phyloP scores from a whole-genome alignment of 2,329 filamentous ascomycete genomes.

The Blastomyces parvus region DNA sequence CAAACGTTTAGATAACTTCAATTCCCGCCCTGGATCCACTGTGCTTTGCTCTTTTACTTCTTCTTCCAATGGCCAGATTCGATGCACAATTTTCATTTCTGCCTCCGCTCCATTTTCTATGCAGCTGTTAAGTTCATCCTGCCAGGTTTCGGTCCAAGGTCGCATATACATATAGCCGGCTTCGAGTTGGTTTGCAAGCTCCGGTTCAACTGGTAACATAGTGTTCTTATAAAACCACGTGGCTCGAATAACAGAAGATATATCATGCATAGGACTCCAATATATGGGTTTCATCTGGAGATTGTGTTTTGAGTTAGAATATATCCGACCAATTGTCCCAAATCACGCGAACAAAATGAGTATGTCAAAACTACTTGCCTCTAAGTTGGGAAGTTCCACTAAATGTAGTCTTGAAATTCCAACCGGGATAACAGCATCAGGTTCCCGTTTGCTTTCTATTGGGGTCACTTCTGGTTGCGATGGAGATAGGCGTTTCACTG shows the following conservation, averaged over 20 bases:
- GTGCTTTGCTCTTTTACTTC: slow-evolving; percentile 26
- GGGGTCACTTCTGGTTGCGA: slow-evolving; percentile 3
- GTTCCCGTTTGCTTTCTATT: slow-evolving; percentile 23
- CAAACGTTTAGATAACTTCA: slow-evolving; percentile 19
- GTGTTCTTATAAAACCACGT: slow-evolving; percentile 98
- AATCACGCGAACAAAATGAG: background rate
- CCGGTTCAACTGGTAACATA: slow-evolving; percentile 78
- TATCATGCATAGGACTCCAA: slow-evolving; percentile 88
- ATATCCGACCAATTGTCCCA: background rate
- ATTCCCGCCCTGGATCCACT: slow-evolving; percentile 30
- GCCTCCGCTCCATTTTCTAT: slow-evolving; percentile 80
- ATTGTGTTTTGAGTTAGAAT: slow-evolving; percentile 17
- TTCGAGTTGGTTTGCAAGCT: slow-evolving; percentile 85
- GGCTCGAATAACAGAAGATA: slow-evolving; percentile 68
- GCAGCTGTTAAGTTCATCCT: slow-evolving; percentile 80
- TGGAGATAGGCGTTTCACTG: slow-evolving; percentile 9
- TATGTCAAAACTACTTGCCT: slow-evolving; percentile 20
- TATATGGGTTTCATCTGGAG: slow-evolving; percentile 88
- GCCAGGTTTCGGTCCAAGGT: slow-evolving; percentile 88
- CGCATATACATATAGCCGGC: slow-evolving; percentile 78
- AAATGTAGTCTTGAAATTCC: slow-evolving; percentile 84
- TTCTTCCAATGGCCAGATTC: slow-evolving; percentile 61
- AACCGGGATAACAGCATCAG: slow-evolving; percentile 59
- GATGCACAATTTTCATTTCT: slow-evolving; percentile 82
- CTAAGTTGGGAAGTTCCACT: slow-evolving; percentile 68